Conservation (phyloP, 805 yeast species). For the Phaffomyces thermotolerans region DNA sequence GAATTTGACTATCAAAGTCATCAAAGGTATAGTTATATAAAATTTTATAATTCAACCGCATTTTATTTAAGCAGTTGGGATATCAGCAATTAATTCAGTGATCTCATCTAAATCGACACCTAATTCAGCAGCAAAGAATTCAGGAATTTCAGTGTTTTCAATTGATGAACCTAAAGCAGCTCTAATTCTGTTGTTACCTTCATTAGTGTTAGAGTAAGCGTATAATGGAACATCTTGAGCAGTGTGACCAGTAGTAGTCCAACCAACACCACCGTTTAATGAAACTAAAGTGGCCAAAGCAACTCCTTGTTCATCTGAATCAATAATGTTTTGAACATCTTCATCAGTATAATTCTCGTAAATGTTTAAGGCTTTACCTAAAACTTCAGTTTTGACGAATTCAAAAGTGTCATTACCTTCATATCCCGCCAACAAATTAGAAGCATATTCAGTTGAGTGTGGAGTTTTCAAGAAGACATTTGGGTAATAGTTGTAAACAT, state of each 20-base stretch:
- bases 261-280: conserved; percentile 73
- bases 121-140: conserved; percentile 53
- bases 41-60: no score
- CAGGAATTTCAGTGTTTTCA: conserved; percentile 82
- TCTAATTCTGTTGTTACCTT: conserved; percentile 33
- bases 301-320: conserved; percentile 29
- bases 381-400: conserved; percentile 44
- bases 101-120: conserved; percentile 41
- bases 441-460: conserved; percentile 69
- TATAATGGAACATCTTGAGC: conserved; percentile 92
- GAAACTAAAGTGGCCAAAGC: conserved; percentile 63
- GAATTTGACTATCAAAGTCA: no score
- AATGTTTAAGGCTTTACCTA: conserved; percentile 31
- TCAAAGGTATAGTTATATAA: no score
- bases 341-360: conserved; percentile 26
- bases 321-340: conserved; percentile 42
- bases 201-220: conserved; percentile 58
- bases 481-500: conserved; percentile 85
- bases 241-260: conserved; percentile 95
- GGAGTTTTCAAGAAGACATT: conserved; percentile 56
- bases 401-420: conserved; percentile 30
- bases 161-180: conserved; percentile 68
- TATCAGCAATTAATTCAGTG: conserved; percentile 42
- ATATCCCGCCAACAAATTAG: conserved; percentile 34
- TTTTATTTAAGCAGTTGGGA: conserved; percentile 19